Base-by-base conservation (phyloP, 768 basidiomycete species). In the Amylocystis lapponica region DNA sequence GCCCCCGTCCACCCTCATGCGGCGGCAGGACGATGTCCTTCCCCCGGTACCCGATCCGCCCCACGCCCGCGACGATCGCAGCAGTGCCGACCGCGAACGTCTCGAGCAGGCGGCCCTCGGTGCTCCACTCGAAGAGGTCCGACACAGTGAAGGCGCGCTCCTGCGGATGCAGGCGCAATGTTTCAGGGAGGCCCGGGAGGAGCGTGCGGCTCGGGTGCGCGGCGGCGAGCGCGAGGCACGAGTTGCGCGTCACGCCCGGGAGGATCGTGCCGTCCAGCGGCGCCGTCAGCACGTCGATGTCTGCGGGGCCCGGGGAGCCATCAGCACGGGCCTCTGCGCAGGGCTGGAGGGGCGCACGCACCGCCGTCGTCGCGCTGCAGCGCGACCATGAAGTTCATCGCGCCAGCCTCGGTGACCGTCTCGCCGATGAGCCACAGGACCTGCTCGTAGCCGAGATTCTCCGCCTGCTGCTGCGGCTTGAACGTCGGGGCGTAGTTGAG, bases 211-310 rank as follows among this genome's bases (percentile, higher is more conserved):
- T 46, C 8, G 52, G 51, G 50, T 89, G 87, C 8, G 79, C 81
- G 13, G 76, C 66, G 4, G 79, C 76, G 33, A 97, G 81, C 0
- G 71, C 55, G 29, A 96, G 75, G 32, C 88, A 81, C 21, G 89
- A 92, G 55, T 86, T 85, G 49, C 94, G 81, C 6, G 93, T 96
- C 20, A 97, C 80, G 34, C 94, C 91, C 2, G 93, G 92, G 2
- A 98, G 78, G 55, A 97, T 90, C 65, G 89, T 85, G 38, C 93
- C 92, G 59, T 87, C 90, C 47, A 96, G 67, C 12, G 90, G 86
- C 2, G 94, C 88, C 1, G 95, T 96, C 49, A 90, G 71, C 41
- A 96, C 72, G 60, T 97, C 91, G 46, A 79, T 61, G n/a, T 69
- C 83, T 87, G 53, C 27, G 11, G n/a, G n/a, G n/a, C n/a, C n/a